Evolutionary conservation across 208 protist genomes (phyloP), one percentile per base, ranked within the genome.

Genomic region (Crithidia thermophila): DNA sequence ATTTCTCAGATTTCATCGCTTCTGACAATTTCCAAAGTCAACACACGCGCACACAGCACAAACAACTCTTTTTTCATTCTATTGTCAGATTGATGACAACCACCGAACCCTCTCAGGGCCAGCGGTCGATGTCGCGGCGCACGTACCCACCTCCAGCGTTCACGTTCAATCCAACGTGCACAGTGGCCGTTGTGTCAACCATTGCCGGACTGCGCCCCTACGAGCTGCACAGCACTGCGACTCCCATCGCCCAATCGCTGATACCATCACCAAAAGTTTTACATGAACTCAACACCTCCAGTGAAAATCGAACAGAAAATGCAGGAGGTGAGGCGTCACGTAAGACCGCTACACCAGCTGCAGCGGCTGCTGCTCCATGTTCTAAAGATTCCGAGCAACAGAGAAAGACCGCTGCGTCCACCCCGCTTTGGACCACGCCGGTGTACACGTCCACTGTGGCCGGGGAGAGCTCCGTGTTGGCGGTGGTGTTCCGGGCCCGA

Each of bases 401-500:
- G n/a, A n/a, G n/a, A n/a, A n/a, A n/a, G 28, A n/a, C 49, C 2
- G 49, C 49, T 16, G 28, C 13, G 14, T 25, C 40, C 2, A 21
- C 27, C 13, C 50, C 67, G 18, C 55, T 84, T 14, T 84, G 78
- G 78, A 11, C 49, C 16, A 68, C 68, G 21, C 68, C 81, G 1
- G 82, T 89, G 18, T 57, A 79, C 67, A 56, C 67, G 4, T 69
- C 85, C 14, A 75, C 86, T 0, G 62, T 85, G 13, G 78, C 81
- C 9, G 86, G 78, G 7, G 76, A 85, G 33, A 87, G 74, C 36
- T 72, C 81, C 10, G 56, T 92, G 27, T 60, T 89, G 18, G 86
- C 86, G 8, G 82, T 88, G 33, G 69, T 84, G 5, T 79, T 89
- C n/a, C 52, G 72, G 8, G 50, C 67, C 14, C 67, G 58, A n/a